Percentiles rank a stretch among this genome's conserved stretches.
Conservation (phyloP, 2,329 filamentous ascomycete genomes). For the Aspergillus aculeatus region DNA sequence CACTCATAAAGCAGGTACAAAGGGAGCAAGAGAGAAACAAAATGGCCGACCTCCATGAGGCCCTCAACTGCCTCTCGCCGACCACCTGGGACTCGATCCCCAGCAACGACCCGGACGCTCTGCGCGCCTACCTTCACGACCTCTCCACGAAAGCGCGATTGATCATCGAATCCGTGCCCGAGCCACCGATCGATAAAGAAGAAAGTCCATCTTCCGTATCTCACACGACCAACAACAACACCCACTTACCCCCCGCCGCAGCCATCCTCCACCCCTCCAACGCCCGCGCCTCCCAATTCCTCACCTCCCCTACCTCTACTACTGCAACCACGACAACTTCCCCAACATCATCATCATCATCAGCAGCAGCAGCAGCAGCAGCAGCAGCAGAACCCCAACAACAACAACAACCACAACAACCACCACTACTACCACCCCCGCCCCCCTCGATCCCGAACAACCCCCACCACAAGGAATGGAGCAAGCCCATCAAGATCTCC, state of each 20-base stretch:
- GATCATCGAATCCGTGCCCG: constrained; percentile 74
- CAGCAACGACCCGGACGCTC: constrained; percentile 46
- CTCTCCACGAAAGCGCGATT: constrained; percentile 68
- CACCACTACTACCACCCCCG: constrained; percentile 46
- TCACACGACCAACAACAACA: constrained; percentile 31
- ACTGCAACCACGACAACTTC: constrained; percentile 25
- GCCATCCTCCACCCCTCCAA: constrained; percentile 64
- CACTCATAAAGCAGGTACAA: neutral
- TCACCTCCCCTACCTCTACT: neutral
- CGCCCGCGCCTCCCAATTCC: neutral
- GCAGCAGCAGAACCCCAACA: constrained; percentile 50
- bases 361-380: constrained; percentile 49
- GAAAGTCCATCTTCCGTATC: constrained; percentile 25
- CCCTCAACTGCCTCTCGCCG: constrained; percentile 58
- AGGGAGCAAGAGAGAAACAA: neutral
- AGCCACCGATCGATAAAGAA: constrained; percentile 34
- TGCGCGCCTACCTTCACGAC: constrained; percentile 55
- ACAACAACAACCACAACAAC: constrained; percentile 53
- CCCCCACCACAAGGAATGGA: constrained; percentile 76
- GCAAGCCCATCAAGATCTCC: constrained; percentile 66
- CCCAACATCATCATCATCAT: constrained; percentile 48
- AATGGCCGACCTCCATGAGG: constrained; percentile 61
- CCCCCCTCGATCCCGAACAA: neutral
- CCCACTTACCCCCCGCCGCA: neutral
- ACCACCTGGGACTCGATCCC: constrained; percentile 54